Evolutionary conservation across 1,139 yeast genomes (phyloP), one percentile per base, ranked within the genome.

Genomic region (Taphrina pruni): DNA sequence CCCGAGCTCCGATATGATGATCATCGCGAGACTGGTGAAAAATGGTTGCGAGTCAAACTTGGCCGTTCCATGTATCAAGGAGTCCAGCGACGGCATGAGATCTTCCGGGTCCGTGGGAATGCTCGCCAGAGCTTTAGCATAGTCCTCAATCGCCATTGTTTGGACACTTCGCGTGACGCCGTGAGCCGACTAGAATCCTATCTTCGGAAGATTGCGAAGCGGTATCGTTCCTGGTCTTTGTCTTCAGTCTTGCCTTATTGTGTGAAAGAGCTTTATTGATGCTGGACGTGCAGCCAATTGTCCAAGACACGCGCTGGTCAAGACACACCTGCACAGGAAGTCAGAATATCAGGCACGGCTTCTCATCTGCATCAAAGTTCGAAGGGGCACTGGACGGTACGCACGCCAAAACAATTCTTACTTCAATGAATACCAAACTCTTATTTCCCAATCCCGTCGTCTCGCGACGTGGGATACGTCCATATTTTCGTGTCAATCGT

Each of bases 1-100:
- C 70, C 99, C 99, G 72, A 95, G 88, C 79, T 94, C 99, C 38
- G 97, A 90, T 39, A 92, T 90, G 55, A 90, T 81, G 76, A 94
- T 94, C 99, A 94, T 94, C 69, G 67, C 67, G 56, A 64, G 67
- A 39, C 61, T 43, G 26, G 61, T 38, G 48, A 64, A 64, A 56
- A 64, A 64, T 45, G 61, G 55, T 35, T 64, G 67, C 14, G 57
- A 48, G 26, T 55, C 39, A 39, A 64, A 64, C 35, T 45, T 43
- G 41, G 54, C 38, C 8, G 43, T 14, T 32, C 54, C 54, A 39
- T 58, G 54, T 20, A 58, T 17, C 9, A 58, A 12, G 2, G 51
- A 8, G 39, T 43, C 38, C 17, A 58, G 39, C 32, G 62, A 58
- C 1, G 62, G 62, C 26, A 58, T 5, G 11, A 58, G 54, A 26